Evolutionary conservation across 202 grass and related monocot species (phyloP), one percentile per base, ranked within the genome.

Genomic region (Elaeis oleifera): DNA sequence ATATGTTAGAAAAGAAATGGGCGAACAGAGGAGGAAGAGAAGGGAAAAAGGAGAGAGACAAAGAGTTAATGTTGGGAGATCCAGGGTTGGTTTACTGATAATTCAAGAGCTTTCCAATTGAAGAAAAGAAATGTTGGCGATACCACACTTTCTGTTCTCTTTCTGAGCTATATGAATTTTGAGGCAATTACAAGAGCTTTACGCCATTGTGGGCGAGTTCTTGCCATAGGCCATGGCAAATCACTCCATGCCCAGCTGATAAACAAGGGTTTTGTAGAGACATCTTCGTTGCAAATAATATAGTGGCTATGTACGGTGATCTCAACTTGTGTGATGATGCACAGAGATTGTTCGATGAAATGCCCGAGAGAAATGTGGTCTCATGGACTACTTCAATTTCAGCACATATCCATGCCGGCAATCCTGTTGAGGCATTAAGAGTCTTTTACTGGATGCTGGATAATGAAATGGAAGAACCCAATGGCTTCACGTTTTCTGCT

Each of bases 351-450:
- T 60, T 71, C n/a, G 56, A 6, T n/a, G 55, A 60, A 71, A 71
- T 71, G 68, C 56, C 56, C n/a, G 11, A 60, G 2, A 60, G 49
- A 52, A 71, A 71, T 51, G 68, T 71, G 68, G 56, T 31, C 29
- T 71, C 68, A 17, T 71, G 68, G 68, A 71, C 68, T 25, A 49
- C 68, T 18, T 51, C 50, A n/a, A 60, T 71, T 31, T 60, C 68
- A 1, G 39, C 8, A 15, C 39, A 60, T 31, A 60, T 49, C 20
- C 56, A 48, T 21, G 20, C 56, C 20, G 68, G 56, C 7, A 51
- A 60, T 53, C 56, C 68, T 60, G 56, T 6, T 15, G 4, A 51
- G 44, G 56, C 68, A 14, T 19, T 71, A 2, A n/a, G 23, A 52
- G 57, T 27, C 22, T 71, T 71, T 59, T 16, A 3, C 6, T 44